Conservation (phyloP, 2,329 filamentous ascomycete species). For the Colletotrichum cuscutae region DNA sequence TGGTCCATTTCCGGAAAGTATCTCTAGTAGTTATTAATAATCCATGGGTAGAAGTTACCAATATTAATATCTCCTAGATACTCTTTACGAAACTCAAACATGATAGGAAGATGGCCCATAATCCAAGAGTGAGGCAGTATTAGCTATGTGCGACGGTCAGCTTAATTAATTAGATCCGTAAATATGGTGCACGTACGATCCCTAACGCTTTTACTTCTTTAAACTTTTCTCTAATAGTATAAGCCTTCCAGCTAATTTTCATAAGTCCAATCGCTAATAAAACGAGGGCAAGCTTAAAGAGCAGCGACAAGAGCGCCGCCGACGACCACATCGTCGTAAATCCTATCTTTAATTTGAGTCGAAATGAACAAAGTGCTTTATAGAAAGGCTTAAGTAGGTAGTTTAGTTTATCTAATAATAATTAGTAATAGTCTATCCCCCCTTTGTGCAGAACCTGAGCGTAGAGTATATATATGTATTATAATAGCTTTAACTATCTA, state of each 20-base stretch:
- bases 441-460: neutral
- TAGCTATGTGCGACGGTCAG: neutral
- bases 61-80: constrained; percentile 5
- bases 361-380: neutral
- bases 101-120: constrained; percentile 9
- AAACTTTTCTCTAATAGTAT: constrained; percentile 5
- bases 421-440: too few relatives aligned
- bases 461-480: neutral
- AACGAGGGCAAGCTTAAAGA: neutral
- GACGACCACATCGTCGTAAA: neutral
- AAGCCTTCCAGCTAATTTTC: neutral
- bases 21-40: constrained; percentile 18
- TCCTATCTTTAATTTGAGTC: neutral
- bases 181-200: neutral
- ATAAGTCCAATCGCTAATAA: neutral
- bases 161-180: fast-evolving
- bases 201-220: constrained; percentile 2
- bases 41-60: constrained; percentile 2
- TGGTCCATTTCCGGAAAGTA: constrained; percentile 19
- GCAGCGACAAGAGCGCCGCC: constrained; percentile 7
- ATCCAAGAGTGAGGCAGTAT: constrained; percentile 25
- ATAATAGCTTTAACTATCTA: too few relatives aligned
- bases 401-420: too few relatives aligned
- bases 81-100: constrained; percentile 14
- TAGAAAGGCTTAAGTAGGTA: neutral